phyloP scores from a whole-genome alignment of 768 basidiomycete genomes.

The Lactarius psammicola region DNA sequence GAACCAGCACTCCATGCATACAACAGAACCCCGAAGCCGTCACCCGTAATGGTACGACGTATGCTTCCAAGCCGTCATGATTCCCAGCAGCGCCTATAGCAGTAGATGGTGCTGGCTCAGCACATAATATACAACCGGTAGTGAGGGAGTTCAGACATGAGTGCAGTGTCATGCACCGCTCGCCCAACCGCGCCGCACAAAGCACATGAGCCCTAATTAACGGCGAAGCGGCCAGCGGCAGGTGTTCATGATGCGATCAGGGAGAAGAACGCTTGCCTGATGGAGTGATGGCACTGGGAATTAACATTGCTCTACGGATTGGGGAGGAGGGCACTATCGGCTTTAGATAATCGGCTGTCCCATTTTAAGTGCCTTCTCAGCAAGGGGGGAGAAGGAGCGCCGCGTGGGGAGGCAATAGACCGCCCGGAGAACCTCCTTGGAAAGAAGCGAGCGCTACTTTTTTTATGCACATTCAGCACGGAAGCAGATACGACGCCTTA shows the following conservation, averaged over 20 bases:
- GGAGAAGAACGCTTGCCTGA: constrained; percentile 11
- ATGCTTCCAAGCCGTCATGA: background rate
- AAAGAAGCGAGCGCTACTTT: background rate
- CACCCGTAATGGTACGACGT: background rate
- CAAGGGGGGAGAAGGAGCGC: background rate
- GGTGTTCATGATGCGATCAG: constrained; percentile 17
- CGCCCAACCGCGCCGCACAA: background rate
- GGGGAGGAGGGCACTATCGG: background rate
- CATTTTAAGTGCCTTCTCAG: constrained; percentile 15
- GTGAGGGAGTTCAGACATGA: background rate
- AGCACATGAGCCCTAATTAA: constrained; percentile 3
- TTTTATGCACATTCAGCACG: background rate
- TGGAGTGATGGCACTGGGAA: constrained; percentile 11
- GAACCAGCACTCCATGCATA: background rate
- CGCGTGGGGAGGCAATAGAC: constrained; percentile 10
- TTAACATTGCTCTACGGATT: constrained; percentile 16
- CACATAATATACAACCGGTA: background rate
- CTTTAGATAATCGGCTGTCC: constrained; percentile 2
- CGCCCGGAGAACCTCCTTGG: constrained; percentile 7
- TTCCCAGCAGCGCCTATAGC: background rate
- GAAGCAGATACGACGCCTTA: background rate
- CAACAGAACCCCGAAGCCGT: background rate
- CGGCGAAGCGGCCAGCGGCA: background rate
- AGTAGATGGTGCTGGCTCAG: background rate
- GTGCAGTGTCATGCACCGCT: background rate